Base-by-base conservation (phyloP, 2,329 filamentous ascomycete species). In the Cytospora piceicola region DNA sequence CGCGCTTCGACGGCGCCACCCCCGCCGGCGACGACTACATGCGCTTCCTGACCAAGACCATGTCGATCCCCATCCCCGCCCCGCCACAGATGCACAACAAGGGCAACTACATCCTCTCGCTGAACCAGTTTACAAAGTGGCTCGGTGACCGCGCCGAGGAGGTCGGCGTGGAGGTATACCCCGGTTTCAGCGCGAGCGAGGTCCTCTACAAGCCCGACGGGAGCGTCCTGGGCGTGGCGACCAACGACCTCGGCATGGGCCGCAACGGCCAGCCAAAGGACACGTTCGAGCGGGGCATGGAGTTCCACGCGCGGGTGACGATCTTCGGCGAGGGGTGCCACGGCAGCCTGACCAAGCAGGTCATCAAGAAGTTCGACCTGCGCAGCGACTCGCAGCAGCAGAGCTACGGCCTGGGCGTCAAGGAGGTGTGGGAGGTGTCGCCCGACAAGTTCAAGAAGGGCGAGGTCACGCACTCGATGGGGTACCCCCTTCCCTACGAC, bases 11-110 rank as follows among this genome's bases (percentile, higher is more conserved):
- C 77, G 84, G 92, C 77, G 92, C 90, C 66, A 99, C 95, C 1
- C 90, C 93, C 24, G 94, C 93, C 5, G 90, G 87, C 69, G 82
- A 81, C 58, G 95, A 99, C 74, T 90, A 88, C 79, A 97, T 99
- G 94, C 90, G 92, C 71, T 97, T 97, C 79, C 84, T 99, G 68
- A 98, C 94, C 56, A 91, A 94, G 80, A 90, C 83, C 62, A 82
- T 83, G 68, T 82, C 93, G 0, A 87, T 96, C 65, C 92, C 93
- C 7, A 82, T 98, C 61, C 95, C 94, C 1, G 88, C 90, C 15
- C 95, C 95, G 54, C 95, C 95, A 36, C 95, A 98, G 81, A 99
- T 99, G 95, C 88, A 94, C 82, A 99, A 99, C 77, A 87, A 96
- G 73, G 95, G 95, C 71, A 99, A 99, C 80, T 98, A 96, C 78